Base-by-base conservation (phyloP, 2,329 filamentous ascomycete species). In the Colletotrichum destructivum region DNA sequence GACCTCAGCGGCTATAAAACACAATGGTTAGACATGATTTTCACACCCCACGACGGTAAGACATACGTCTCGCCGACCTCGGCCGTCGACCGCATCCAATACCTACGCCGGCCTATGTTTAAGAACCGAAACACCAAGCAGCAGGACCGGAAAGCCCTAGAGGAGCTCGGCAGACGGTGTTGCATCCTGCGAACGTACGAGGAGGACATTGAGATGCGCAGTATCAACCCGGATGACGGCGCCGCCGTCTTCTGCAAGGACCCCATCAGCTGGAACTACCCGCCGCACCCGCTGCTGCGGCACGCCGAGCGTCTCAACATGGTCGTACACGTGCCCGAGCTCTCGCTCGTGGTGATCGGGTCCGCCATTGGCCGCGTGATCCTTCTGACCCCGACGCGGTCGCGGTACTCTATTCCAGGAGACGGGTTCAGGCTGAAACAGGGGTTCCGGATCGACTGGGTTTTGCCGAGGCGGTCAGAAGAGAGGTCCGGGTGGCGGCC, bases 271-370 rank as follows among this genome's bases (percentile, higher is more conserved):
- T 77, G 78, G 46, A 79, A 76, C 31, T 72, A 72, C 12, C 75
- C 79, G 16, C 54, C 60, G 3, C 73, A 75, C 11, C 46, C 35
- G 16, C 46, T 64, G 18, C 62, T 73, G 74, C 75, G 38, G 44
- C 64, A 6, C 73, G 77, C 5, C 76, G 77, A 74, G 80, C 77
- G 73, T 55, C 73, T 94, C 26, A 91, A 88, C 80, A 90, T 93
- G 85, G 81, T 90, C 47, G 82, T 87, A 0, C 86, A 91, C 62
- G 89, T 95, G 1, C 91, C 92, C 0, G 90, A 93, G 75, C 83
- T 96, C 1, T 91, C 87, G n/a, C 83, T 95, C 16, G 87, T 95
- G 11, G 84, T 94, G 3, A 82, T 92, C 1, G 93, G 88, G 0
- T 91, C 90, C 13, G 87, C 90, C n/a, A 88, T 87, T 59, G 93